Base-by-base conservation (phyloP, 1,284 basidiomycete species). In the Melampsora americana region DNA sequence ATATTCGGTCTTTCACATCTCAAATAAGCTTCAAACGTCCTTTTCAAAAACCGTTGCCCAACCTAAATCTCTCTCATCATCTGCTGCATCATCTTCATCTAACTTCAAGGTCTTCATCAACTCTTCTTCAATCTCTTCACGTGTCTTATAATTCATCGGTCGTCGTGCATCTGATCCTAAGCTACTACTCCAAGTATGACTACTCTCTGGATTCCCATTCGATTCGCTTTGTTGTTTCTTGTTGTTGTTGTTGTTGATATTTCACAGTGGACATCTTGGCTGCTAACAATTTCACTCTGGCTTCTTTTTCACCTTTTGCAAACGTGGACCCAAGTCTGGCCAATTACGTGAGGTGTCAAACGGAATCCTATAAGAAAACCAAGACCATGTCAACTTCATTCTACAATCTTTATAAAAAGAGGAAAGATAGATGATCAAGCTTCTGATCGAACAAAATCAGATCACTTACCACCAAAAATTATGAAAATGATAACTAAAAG, bases 31-130 rank as follows among this genome's bases (percentile, higher is more conserved):
- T 96, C 93, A 81, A 95, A 95, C 60, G 92, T 93, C 80, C 93
- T 86, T 85, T 96, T 96, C 78, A 95, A 83, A n/a, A 44, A 95
- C 92, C 7, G 92, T 90, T 32, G 90, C 87, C 93, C 93, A 96
- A 81, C 90, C 89, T 79, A 95, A 84, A 82, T 96, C 94, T 66
- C 88, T 86, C 81, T 88, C 87, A 78, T 80, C 80, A 28, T 80
- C 77, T 35, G 61, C 75, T 62, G 75, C 76, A 53, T 79, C 77
- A 67, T 70, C 76, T 32, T 67, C n/a, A 46, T 77, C 68, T 46
- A 70, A 69, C 85, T 84, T 59, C 83, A 82, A 80, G 77, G 77
- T 32, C 79, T 74, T 60, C 39, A 78, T 78, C 11, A 77, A 48
- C 30, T 72, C 65, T 48, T 62, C 32, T 56, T 66, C 78, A 14